A percentile compares a stretch with the other conserved stretches of the same genome.
These are phyloP conservation scores for Nephelium lappaceum DNA, from an alignment of 345 rosid genomes.

Conservation along the genomic window DNA sequence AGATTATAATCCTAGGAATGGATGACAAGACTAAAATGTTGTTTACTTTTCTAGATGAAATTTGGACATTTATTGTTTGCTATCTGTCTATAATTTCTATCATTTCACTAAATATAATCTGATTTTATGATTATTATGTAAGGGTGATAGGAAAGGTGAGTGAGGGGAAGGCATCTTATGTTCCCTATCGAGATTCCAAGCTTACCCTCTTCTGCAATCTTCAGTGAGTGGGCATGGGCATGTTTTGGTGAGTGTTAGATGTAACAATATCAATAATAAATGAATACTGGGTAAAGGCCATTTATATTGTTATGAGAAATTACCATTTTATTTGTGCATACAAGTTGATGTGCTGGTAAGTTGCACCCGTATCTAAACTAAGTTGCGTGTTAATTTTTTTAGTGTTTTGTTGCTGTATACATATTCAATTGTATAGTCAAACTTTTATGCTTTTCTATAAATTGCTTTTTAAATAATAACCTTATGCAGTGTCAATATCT, in stretches of 20 bases:
- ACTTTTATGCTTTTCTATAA: not conserved
- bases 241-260: conserved; percentile 81
- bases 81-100: not conserved
- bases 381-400: not conserved
- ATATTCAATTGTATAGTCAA: not conserved
- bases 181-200: conserved; percentile 98
- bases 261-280: not conserved
- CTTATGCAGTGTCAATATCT: not conserved
- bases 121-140: conserved; percentile 33
- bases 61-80: not conserved
- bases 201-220: conserved; percentile 97
- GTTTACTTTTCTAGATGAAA: not conserved
- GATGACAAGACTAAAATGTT: not conserved
- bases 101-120: conserved; percentile 18
- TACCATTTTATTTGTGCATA: not conserved
- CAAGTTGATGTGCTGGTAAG: not conserved
- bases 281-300: not conserved
- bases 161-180: conserved; percentile 98
- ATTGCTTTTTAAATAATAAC: not conserved
- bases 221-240: conserved; percentile 97
- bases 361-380: not conserved
- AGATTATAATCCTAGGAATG: not conserved
- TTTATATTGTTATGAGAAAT: not conserved
- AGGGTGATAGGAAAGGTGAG: conserved; percentile 98
- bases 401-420: not conserved